Percentiles rank a stretch among this genome's conserved stretches.
These are phyloP conservation scores for Irineochytrium annulatum DNA, from an alignment of 192 early-diverging fungal genomes.

Conservation along the genomic window DNA sequence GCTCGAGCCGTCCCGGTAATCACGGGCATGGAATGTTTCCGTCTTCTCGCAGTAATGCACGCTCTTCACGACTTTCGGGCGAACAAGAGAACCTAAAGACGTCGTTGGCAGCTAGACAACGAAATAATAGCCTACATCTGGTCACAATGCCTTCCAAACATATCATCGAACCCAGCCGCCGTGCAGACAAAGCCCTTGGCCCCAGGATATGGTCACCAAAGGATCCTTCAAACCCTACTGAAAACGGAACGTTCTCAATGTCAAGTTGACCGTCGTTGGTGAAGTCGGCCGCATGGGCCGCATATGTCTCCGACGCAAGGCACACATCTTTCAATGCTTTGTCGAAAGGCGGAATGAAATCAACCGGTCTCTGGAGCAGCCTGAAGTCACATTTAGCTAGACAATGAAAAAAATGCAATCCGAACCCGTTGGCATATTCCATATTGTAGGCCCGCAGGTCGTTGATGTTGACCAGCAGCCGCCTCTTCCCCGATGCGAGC, in stretches of 20 bases:
- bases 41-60: slow-evolving; percentile 92
- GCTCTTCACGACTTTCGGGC: slow-evolving; percentile 87
- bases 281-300: slow-evolving; percentile 24
- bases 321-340: slow-evolving; percentile 65
- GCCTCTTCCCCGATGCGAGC: slow-evolving; percentile 38
- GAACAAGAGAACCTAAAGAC: slow-evolving; percentile 77
- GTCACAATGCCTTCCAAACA: slow-evolving; percentile 98
- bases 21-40: slow-evolving; percentile 71
- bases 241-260: slow-evolving; percentile 37
- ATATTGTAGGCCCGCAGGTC: slow-evolving; percentile 73
- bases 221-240: slow-evolving; percentile 83
- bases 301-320: slow-evolving; percentile 15
- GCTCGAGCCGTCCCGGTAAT: slow-evolving; percentile 85
- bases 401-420: neutral
- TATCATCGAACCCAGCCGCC: slow-evolving; percentile 78
- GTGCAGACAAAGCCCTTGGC: slow-evolving; percentile 79
- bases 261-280: slow-evolving; percentile 18
- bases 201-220: slow-evolving; percentile 87
- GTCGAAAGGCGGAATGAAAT: slow-evolving; percentile 83
- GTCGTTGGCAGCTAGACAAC: slow-evolving; percentile 1
- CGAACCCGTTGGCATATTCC: slow-evolving; percentile 69
- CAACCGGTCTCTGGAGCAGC: slow-evolving; percentile 69
- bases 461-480: slow-evolving; percentile 88
- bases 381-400: slow-evolving; percentile 29
- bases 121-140: slow-evolving; percentile 61